Conservation (phyloP, 352 stramenopile genomes). For the Globisporangium nagaii region DNA sequence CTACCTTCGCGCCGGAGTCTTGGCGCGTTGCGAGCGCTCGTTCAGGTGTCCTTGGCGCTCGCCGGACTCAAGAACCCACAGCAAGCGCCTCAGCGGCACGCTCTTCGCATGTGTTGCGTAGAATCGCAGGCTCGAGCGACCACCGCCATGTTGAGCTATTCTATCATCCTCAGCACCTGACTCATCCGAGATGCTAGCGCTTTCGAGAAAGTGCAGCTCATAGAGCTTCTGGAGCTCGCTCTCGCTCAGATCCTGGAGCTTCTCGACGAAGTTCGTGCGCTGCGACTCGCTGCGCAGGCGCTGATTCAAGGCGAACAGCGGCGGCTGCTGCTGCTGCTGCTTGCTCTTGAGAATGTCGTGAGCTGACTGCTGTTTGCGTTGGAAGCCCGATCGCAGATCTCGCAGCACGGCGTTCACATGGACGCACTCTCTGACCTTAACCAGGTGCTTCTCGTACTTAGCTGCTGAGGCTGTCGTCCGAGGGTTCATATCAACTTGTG, state of each 20-base stretch:
- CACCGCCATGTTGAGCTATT: background rate
- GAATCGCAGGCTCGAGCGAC: slow-evolving; percentile 37
- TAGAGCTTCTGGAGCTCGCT: slow-evolving; percentile 38
- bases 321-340: background rate
- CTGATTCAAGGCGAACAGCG: background rate
- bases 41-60: slow-evolving; percentile 19
- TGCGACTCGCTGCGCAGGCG: slow-evolving; percentile 15
- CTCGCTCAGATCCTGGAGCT: slow-evolving; percentile 54
- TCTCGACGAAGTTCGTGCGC: slow-evolving; percentile 66
- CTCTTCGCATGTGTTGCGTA: slow-evolving; percentile 51
- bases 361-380: background rate
- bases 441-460: slow-evolving; percentile 27
- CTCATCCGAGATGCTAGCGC: slow-evolving; percentile 20
- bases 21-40: slow-evolving; percentile 16
- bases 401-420: slow-evolving; percentile 37
- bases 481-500: slow-evolving; percentile 22
- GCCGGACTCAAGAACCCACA: slow-evolving; percentile 54
- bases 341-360: background rate
- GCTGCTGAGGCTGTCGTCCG: no score
- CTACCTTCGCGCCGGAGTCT: background rate
- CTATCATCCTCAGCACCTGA: slow-evolving; percentile 4
- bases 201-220: slow-evolving; percentile 32
- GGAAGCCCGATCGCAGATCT: background rate
- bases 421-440: slow-evolving; percentile 19
- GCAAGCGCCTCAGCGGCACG: slow-evolving; percentile 39